Conservation (phyloP, 495 filamentous ascomycete genomes). For the Trichoderma orchidacearum region DNA sequence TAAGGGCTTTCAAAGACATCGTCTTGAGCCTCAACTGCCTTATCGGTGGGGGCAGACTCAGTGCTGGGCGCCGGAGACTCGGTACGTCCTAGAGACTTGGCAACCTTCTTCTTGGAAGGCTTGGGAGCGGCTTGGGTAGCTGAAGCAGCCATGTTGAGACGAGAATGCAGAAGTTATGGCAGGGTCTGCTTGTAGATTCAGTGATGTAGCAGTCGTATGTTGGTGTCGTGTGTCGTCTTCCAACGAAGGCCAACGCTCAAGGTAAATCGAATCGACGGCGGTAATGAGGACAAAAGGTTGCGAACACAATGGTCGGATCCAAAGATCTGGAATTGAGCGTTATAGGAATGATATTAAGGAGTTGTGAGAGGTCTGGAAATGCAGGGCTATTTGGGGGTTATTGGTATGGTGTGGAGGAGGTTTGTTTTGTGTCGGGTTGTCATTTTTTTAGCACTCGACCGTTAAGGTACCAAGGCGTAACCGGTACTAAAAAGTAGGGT, state of each 20-base stretch:
- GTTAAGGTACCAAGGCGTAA: neutral
- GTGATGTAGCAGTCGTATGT: neutral
- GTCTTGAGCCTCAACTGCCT: conserved; percentile 33
- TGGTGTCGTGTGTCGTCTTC: neutral
- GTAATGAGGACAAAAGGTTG: neutral
- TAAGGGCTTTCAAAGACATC: conserved; percentile 54
- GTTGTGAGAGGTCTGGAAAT: neutral
- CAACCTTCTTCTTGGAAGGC: conserved; percentile 56
- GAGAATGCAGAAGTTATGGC: conserved; percentile 2
- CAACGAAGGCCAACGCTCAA: neutral
- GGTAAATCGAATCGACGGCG: no score
- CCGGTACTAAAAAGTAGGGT: no score
- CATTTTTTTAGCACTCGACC: neutral
- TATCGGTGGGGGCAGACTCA: conserved; percentile 24
- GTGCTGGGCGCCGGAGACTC: conserved; percentile 29
- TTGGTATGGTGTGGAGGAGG: neutral
- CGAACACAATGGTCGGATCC: neutral
- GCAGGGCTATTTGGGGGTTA: neutral
- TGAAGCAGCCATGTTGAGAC: conserved; percentile 31
- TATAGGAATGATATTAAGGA: neutral
- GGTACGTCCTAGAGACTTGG: conserved; percentile 39
- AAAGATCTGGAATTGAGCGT: neutral
- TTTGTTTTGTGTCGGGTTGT: neutral
- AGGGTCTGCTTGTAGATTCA: neutral
- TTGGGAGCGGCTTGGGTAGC: conserved; percentile 40